These are phyloP conservation scores for Fusarium devonianum DNA, from an alignment of 2,329 filamentous ascomycete genomes.

Conservation along the genomic window DNA sequence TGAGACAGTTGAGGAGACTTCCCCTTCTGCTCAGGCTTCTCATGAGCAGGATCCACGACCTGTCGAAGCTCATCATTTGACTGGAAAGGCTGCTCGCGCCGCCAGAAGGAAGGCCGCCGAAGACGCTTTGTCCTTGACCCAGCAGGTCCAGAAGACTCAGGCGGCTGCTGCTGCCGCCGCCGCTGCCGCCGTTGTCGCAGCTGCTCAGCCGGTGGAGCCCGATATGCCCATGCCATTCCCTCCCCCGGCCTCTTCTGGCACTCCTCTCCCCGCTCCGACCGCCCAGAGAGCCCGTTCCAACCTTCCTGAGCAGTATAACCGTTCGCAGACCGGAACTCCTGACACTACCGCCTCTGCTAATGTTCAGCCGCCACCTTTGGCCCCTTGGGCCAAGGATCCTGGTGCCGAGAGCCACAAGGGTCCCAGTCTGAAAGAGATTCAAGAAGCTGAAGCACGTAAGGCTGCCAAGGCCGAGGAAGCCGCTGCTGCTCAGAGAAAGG, in stretches of 20 bases:
- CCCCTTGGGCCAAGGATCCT: conserved; percentile 93
- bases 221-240: conserved; percentile 80
- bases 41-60: conserved; percentile 21
- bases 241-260: conserved; percentile 70
- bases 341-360: conserved; percentile 54
- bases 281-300: conserved; percentile 86
- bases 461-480: conserved; percentile 87
- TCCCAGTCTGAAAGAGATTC: conserved; percentile 94
- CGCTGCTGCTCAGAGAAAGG: conserved; percentile 78
- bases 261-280: conserved; percentile 85
- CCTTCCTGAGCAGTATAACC: conserved; percentile 75
- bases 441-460: conserved; percentile 92
- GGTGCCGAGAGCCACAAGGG: conserved; percentile 76
- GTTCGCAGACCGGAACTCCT: conserved; percentile 82
- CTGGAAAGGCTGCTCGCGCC: conserved; percentile 39
- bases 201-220: conserved; percentile 57
- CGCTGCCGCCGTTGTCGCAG: conserved; percentile 34
- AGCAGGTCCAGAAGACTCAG: conserved; percentile 82
- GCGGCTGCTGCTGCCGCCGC: conserved; percentile 50
- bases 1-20: conserved; percentile 21
- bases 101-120: conserved; percentile 47
- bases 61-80: conserved; percentile 21
- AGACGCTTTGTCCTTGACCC: conserved; percentile 71
- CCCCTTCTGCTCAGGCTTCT: conserved; percentile 14
- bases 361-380: conserved; percentile 72